Percentiles rank a stretch among this genome's conserved stretches.
phyloP scores from a whole-genome alignment of 208 protist genomes.

The Wallacemonas sp. region DNA sequence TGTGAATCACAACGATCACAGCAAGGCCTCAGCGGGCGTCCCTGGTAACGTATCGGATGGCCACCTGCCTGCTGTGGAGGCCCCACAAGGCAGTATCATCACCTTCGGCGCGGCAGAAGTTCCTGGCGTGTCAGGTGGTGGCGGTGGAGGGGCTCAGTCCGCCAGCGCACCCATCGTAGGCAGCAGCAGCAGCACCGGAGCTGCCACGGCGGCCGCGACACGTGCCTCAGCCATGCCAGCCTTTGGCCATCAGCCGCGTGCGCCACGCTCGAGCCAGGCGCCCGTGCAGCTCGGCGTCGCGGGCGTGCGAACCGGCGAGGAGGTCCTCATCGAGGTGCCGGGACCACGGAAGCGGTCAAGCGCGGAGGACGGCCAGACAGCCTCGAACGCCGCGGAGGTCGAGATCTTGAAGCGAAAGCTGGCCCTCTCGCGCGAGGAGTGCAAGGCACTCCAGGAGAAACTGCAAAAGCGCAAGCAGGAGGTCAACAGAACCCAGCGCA shows the following conservation, averaged over 20 bases:
- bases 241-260: conserved; percentile 10
- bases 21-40: neutral
- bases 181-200: neutral
- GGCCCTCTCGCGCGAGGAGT: conserved; percentile 9
- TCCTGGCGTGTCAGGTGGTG: too few relatives aligned
- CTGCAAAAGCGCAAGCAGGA: conserved; percentile 25
- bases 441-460: conserved; percentile 21
- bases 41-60: neutral
- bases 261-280: neutral
- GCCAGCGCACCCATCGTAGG: too few relatives aligned
- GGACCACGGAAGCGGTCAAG: neutral
- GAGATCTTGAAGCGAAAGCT: conserved; percentile 17
- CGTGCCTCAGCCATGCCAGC: neutral
- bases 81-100: conserved; percentile 31
- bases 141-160: too few relatives aligned
- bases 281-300: conserved; percentile 38
- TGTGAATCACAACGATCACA: conserved; percentile 25
- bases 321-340: conserved; percentile 30
- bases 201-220: neutral
- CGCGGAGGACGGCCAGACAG: neutral
- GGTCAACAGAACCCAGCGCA: neutral
- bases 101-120: conserved; percentile 30
- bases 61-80: neutral
- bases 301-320: conserved; percentile 73
- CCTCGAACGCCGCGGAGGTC: conserved; percentile 16